These are phyloP conservation scores for Peronosclerospora sorghi DNA, from an alignment of 352 stramenopile species.

Conservation along the genomic window DNA sequence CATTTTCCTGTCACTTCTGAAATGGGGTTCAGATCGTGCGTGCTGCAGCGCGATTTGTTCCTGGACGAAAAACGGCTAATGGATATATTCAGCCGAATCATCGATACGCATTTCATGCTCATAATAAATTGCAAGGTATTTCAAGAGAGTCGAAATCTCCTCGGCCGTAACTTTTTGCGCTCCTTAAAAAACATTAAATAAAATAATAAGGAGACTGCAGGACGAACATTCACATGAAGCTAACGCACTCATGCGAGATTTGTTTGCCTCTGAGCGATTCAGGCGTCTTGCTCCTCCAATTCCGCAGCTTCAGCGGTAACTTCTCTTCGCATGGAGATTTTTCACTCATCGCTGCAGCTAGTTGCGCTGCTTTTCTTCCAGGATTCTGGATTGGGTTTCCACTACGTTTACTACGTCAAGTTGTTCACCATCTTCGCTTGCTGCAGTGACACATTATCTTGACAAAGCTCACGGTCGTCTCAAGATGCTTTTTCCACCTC, in stretches of 20 bases:
- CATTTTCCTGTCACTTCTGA: too few relatives aligned
- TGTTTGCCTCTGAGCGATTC: conserved; percentile 23
- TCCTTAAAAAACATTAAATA: conserved; percentile 13
- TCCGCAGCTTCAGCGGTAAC: conserved; percentile 22
- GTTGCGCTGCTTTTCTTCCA: conserved; percentile 32
- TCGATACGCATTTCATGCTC: conserved; percentile 50
- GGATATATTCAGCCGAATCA: conserved; percentile 36
- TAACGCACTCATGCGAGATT: conserved; percentile 19
- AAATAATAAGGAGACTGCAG: background rate
- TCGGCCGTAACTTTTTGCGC: conserved; percentile 15
- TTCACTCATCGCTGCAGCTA: conserved; percentile 3
- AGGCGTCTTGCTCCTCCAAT: conserved; percentile 28
- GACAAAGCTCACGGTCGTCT: conserved; percentile 25
- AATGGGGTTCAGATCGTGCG: too few relatives aligned
- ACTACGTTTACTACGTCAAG: conserved; percentile 9
- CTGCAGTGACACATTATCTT: conserved; percentile 10
- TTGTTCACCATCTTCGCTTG: conserved; percentile 19
- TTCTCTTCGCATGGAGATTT: conserved; percentile 26
- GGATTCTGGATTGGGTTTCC: conserved; percentile 27
- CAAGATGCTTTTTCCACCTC: conserved; percentile 50
- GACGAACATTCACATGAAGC: background rate
- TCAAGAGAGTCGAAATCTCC: conserved; percentile 8
- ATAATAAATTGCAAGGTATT: too few relatives aligned
- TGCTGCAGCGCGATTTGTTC: conserved; percentile 38
- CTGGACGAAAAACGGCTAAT: conserved; percentile 42